A percentile compares a stretch with the other conserved stretches of the same genome.
Evolutionary conservation across 768 basidiomycete species (phyloP).

Genomic region (Tylopilus plumbeoviolaceoides): DNA sequence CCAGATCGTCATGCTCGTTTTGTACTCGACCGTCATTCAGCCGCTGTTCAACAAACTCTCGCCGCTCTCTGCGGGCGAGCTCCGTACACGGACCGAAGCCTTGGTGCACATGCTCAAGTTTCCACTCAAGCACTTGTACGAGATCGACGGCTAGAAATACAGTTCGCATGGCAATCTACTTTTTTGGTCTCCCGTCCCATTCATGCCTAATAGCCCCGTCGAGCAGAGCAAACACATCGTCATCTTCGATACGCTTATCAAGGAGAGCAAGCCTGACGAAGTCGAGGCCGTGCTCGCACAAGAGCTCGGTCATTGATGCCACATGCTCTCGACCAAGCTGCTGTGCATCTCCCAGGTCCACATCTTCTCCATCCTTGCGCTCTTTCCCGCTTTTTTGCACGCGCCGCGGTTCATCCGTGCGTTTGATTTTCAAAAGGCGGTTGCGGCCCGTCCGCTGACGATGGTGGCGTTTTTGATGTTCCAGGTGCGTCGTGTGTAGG

Average conservation of each 20-base stretch:
- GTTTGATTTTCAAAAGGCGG: slow-evolving; percentile 70
- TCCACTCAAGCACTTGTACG: slow-evolving; percentile 85
- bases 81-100: slow-evolving; percentile 71
- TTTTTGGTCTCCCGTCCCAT: slow-evolving; percentile 77
- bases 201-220: not conserved
- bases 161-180: slow-evolving; percentile 96
- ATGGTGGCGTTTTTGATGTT: slow-evolving; percentile 85
- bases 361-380: slow-evolving; percentile 78
- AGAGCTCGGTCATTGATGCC: slow-evolving; percentile 96
- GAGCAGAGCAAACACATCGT: slow-evolving; percentile 87
- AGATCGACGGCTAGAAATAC: slow-evolving; percentile 96
- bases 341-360: slow-evolving; percentile 83
- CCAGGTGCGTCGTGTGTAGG: slow-evolving; percentile 44
- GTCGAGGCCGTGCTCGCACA: slow-evolving; percentile 98
- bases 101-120: slow-evolving; percentile 83
- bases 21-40: slow-evolving; percentile 86
- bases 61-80: slow-evolving; percentile 70
- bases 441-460: slow-evolving; percentile 68
- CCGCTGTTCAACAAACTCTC: slow-evolving; percentile 98
- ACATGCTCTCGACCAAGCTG: slow-evolving; percentile 86
- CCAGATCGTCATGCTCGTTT: slow-evolving; percentile 77
- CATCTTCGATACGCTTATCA: slow-evolving; percentile 95
- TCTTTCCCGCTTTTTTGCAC: slow-evolving; percentile 87
- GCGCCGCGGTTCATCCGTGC: slow-evolving; percentile 74
- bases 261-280: slow-evolving; percentile 84